A percentile compares a stretch with the other conserved stretches of the same genome.
These are phyloP conservation scores for Ustilago tritici DNA, from an alignment of 1,284 basidiomycete genomes.

Conservation along the genomic window DNA sequence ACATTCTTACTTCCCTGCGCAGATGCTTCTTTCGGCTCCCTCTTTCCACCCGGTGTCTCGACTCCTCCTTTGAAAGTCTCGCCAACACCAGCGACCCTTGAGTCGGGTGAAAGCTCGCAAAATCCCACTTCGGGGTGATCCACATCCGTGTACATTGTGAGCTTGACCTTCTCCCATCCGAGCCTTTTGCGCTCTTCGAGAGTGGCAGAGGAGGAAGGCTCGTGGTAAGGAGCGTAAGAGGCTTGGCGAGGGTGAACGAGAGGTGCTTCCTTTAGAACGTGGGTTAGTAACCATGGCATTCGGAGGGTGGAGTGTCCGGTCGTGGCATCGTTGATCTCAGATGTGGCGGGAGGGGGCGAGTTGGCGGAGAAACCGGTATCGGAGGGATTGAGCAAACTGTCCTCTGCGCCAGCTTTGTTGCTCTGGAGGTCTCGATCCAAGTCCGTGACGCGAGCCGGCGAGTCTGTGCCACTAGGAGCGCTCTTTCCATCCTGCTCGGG, in stretches of 20 bases:
- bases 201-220: slow-evolving; percentile 6
- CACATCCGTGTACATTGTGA: slow-evolving; percentile 52
- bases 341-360: slow-evolving; percentile 13
- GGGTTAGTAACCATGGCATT: slow-evolving; percentile 61
- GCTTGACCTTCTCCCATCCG: slow-evolving; percentile 29
- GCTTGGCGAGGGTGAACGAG: slow-evolving; percentile 65
- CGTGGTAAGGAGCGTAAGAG: slow-evolving; percentile 30
- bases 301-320: slow-evolving; percentile 22
- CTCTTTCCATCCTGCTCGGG: neutral
- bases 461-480: slow-evolving; percentile 7
- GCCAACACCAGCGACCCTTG: slow-evolving; percentile 51
- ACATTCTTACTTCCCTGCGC: slow-evolving; percentile 22
- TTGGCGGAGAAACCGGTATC: slow-evolving; percentile 40
- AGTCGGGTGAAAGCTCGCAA: slow-evolving; percentile 48
- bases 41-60: slow-evolving; percentile 39
- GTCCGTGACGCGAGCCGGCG: slow-evolving; percentile 19
- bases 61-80: slow-evolving; percentile 55
- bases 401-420: slow-evolving; percentile 23
- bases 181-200: slow-evolving; percentile 23
- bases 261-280: slow-evolving; percentile 57
- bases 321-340: slow-evolving; percentile 7
- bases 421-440: slow-evolving; percentile 25
- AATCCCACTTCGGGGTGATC: slow-evolving; percentile 63
- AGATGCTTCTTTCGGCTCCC: slow-evolving; percentile 9
- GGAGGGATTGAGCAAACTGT: slow-evolving; percentile 32